These are phyloP conservation scores for Rhizopus arrhizus DNA, from an alignment of 371 early-diverging fungal species.

Conservation along the genomic window DNA sequence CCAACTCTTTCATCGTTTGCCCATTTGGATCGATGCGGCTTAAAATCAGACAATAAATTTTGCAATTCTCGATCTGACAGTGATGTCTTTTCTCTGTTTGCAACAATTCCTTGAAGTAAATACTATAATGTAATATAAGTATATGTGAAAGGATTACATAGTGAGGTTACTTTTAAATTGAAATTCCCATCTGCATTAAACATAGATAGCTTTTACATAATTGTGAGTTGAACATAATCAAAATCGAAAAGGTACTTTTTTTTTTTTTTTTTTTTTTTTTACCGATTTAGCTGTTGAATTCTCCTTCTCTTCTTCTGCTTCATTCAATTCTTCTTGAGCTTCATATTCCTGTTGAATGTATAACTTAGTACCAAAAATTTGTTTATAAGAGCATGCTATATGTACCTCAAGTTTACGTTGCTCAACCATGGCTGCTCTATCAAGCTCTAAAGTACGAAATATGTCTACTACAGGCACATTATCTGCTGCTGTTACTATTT, in stretches of 20 bases:
- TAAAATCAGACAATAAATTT: constrained; percentile 79
- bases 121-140: constrained; percentile 43
- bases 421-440: constrained; percentile 70
- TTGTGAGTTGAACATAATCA: background rate
- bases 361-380: background rate
- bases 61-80: constrained; percentile 76
- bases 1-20: constrained; percentile 86
- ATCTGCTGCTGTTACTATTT: constrained; percentile 19
- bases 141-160: background rate
- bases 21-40: constrained; percentile 91
- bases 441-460: constrained; percentile 81
- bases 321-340: constrained; percentile 57
- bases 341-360: constrained; percentile 40
- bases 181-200: constrained; percentile 56
- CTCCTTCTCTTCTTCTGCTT: constrained; percentile 54
- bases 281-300: constrained; percentile 35
- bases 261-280: background rate
- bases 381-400: background rate
- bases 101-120: constrained; percentile 78
- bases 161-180: constrained; percentile 55
- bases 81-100: constrained; percentile 64
- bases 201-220: constrained; percentile 37
- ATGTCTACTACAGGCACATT: constrained; percentile 63
- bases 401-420: constrained; percentile 56
- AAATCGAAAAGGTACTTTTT: background rate